Evolutionary conservation across 805 yeast species (phyloP).

Genomic region (Lachancea waltii): DNA sequence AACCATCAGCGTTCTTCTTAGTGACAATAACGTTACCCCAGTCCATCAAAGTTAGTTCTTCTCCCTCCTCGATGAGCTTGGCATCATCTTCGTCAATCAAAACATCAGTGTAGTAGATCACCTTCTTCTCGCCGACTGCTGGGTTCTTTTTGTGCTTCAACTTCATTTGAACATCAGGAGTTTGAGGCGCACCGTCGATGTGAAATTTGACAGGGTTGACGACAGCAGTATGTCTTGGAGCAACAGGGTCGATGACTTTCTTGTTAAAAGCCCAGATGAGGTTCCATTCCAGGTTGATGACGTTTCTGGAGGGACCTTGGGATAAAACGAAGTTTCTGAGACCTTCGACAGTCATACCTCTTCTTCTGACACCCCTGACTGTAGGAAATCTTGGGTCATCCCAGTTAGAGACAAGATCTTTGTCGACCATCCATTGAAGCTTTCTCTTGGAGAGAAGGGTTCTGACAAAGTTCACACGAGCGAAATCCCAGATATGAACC

Average conservation of each 20-base stretch:
- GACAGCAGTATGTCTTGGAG: conserved; percentile 91
- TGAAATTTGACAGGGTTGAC: conserved; percentile 65
- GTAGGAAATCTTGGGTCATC: conserved; percentile 99
- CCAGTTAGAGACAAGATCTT: conserved; percentile 83
- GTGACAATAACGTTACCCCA: conserved; percentile 93
- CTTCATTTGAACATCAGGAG: conserved; percentile 58
- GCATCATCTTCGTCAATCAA: conserved; percentile 86
- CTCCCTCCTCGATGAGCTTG: conserved; percentile 65
- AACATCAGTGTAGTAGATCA: conserved; percentile 55
- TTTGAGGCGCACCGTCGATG: conserved; percentile 59
- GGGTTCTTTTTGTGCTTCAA: conserved; percentile 96
- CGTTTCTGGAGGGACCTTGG: conserved; percentile 97
- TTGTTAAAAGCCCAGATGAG: conserved; percentile 97
- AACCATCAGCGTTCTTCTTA: conserved; percentile 57
- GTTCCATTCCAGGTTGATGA: conserved; percentile 95
- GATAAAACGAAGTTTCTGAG: conserved; percentile 85
- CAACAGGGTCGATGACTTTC: conserved; percentile 93
- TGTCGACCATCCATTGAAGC: conserved; percentile 98
- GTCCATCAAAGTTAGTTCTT: conserved; percentile 96
- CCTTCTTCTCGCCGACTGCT: conserved; percentile 78
- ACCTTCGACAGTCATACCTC: conserved; percentile 99
- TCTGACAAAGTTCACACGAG: conserved; percentile 93
- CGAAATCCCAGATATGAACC: conserved; percentile 97
- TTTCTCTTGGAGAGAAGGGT: conserved; percentile 94
- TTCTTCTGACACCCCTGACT: conserved; percentile 97